Evolutionary conservation across 768 basidiomycete genomes (phyloP), one percentile per base, ranked within the genome.

Genomic region (Naganishia kalamii): DNA sequence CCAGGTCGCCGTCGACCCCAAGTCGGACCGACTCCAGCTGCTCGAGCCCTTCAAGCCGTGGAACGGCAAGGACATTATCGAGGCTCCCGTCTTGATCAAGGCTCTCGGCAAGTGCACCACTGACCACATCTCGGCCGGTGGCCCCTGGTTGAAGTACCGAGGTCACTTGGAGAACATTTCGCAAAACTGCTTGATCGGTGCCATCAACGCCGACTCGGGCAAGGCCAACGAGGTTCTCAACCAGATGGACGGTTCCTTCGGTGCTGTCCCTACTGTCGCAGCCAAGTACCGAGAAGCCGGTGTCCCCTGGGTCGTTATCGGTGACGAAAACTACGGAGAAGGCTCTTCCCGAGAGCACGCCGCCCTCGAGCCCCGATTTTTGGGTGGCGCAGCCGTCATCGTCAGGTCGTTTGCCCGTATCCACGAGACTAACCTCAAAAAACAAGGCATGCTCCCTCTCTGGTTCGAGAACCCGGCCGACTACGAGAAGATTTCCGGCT

Each of bases 121-220:
- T 69, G 92, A 94, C 78, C 91, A 94, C 80, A 92, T 94, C 79
- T 89, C 88, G 67, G 93, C 93, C 76, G 94, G 93, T 83, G 94
- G 94, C 66, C 94, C 94, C 48, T 98, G 94, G 94, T 85, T 98
- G 82, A 97, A 97, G 82, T 98, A 93, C 84, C 91, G 94, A 83
- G 94, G 94, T 68, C 94, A 98, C 80, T 87, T 97, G 75, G 85
- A 96, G 79, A 98, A 97, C 84, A 98, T 96, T 78, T 96, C 93
- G 33, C 90, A 97, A 80, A 97, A 97, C 84, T 94, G 92, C 82
- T 80, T 97, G 78, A 97, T 97, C 70, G 94, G 94, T 75, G 94
- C 92, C 49, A 92, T 98, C 82, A 97, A 97, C 82, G 73, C 86
- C 54, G 92, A 93, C 82, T 94, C 92, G 79, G 88, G 86, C 65